These are phyloP conservation scores for Phytophthora europaea DNA, from an alignment of 352 stramenopile genomes.

Conservation along the genomic window DNA sequence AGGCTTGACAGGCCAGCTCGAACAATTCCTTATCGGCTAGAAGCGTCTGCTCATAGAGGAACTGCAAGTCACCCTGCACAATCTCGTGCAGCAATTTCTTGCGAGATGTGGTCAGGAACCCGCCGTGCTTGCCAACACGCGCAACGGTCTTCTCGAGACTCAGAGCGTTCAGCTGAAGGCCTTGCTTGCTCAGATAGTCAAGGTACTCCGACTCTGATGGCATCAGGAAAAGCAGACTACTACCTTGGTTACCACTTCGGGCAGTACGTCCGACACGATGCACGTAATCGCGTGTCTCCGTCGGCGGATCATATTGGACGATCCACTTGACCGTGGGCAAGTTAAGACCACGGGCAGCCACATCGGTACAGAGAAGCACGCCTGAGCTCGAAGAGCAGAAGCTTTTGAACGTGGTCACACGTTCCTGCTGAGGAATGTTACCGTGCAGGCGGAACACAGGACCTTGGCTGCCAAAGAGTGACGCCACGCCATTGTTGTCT, in stretches of 20 bases:
- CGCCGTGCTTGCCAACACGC: slow-evolving; percentile 65
- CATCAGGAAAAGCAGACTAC: slow-evolving; percentile 97
- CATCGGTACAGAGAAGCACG: slow-evolving; percentile 99
- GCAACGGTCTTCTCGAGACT: slow-evolving; percentile 89
- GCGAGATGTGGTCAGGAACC: slow-evolving; percentile 63
- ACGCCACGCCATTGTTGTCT: slow-evolving; percentile 37
- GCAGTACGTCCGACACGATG: slow-evolving; percentile 99
- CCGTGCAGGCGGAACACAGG: slow-evolving; percentile 93
- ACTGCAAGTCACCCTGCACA: slow-evolving; percentile 84
- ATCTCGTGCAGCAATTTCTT: slow-evolving; percentile 89
- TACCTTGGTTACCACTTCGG: slow-evolving; percentile 97
- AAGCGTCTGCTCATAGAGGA: slow-evolving; percentile 85
- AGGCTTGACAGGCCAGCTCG: slow-evolving; percentile 88
- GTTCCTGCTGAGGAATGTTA: slow-evolving; percentile 97
- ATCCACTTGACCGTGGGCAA: slow-evolving; percentile 97
- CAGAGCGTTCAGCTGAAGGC: slow-evolving; percentile 82
- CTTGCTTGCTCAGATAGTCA: slow-evolving; percentile 91
- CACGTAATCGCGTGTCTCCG: slow-evolving; percentile 99
- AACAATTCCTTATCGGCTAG: slow-evolving; percentile 89
- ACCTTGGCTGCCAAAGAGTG: slow-evolving; percentile 71
- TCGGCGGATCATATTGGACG: slow-evolving; percentile 99
- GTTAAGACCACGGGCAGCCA: slow-evolving; percentile 98
- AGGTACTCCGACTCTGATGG: slow-evolving; percentile 97
- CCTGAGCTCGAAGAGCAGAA: slow-evolving; percentile 93
- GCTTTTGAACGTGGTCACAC: slow-evolving; percentile 95